Conservation (phyloP, 2,329 filamentous ascomycete genomes). For the Gaeumannomyces sp. region DNA sequence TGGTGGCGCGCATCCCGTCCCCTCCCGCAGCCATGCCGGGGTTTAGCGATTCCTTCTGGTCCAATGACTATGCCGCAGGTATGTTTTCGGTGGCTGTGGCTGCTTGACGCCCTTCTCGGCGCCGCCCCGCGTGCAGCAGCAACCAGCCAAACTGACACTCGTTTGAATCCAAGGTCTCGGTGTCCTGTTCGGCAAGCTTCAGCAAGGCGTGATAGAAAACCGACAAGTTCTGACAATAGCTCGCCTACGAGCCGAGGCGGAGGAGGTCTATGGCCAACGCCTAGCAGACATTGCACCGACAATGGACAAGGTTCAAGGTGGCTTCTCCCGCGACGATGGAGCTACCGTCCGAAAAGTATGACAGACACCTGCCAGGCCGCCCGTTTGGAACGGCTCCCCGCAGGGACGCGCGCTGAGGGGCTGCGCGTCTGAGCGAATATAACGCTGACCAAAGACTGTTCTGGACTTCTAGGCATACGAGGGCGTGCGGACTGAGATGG, state of each 20-base stretch:
- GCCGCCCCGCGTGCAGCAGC: too few relatives aligned
- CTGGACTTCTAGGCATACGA: slow-evolving; percentile 68
- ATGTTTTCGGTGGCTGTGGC: slow-evolving; percentile 24
- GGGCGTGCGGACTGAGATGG: slow-evolving; percentile 86
- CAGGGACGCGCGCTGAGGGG: neutral
- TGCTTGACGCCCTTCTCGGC: too few relatives aligned
- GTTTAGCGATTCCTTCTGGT: slow-evolving; percentile 97
- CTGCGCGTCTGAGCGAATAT: neutral
- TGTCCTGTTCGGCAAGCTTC: slow-evolving; percentile 91
- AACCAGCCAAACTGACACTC: slow-evolving; percentile 10
- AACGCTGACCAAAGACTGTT: slow-evolving; percentile 17
- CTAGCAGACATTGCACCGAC: slow-evolving; percentile 75
- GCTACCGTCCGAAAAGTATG: slow-evolving; percentile 89
- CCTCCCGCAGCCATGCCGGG: slow-evolving; percentile 59
- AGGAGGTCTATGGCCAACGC: slow-evolving; percentile 79
- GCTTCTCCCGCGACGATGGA: slow-evolving; percentile 87
- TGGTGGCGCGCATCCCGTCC: neutral
- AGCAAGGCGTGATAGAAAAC: slow-evolving; percentile 93
- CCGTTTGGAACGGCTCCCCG: neutral
- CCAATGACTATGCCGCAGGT: slow-evolving; percentile 93
- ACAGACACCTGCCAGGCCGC: neutral
- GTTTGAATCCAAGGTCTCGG: slow-evolving; percentile 57
- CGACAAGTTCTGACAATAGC: slow-evolving; percentile 89
- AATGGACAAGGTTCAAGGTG: slow-evolving; percentile 74
- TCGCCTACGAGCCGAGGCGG: slow-evolving; percentile 89